Conservation (phyloP, 345 rosid genomes). For the Populus alba region DNA sequence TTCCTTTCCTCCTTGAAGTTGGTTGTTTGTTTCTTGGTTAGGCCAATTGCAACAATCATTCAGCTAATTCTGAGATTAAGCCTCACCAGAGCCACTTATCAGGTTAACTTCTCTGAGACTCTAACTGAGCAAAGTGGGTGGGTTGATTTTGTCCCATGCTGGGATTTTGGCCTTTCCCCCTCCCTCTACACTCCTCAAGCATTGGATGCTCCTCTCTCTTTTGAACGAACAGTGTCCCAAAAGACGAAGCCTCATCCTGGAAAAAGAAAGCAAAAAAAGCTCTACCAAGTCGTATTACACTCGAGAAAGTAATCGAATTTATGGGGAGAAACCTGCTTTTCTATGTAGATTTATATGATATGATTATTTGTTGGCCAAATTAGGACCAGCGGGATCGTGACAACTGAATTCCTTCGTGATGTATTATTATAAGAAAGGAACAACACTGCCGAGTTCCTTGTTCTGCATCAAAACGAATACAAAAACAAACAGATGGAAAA, state of each 20-base stretch:
- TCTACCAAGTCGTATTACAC: conserved; percentile 4
- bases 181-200: conserved; percentile 8
- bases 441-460: not conserved
- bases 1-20: not conserved
- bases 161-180: conserved; percentile 2
- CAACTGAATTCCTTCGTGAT: not conserved
- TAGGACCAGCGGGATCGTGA: conserved; percentile 18
- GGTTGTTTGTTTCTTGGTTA: conserved; percentile 1
- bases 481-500: no score
- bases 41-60: conserved; percentile 3
- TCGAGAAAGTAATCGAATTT: conserved; percentile 4
- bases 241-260: conserved; percentile 4
- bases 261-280: conserved; percentile 13
- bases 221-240: not conserved
- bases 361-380: conserved; percentile 23
- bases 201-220: conserved; percentile 32
- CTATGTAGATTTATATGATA: not conserved
- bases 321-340: conserved; percentile 5
- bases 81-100: conserved; percentile 1
- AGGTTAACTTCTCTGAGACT: not conserved
- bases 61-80: not conserved
- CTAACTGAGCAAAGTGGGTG: not conserved
- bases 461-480: no score
- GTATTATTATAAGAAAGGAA: not conserved
- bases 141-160: not conserved